Evolutionary conservation across 352 stramenopile genomes (phyloP), one percentile per base, ranked within the genome.

Genomic region (Phytophthora melonis): DNA sequence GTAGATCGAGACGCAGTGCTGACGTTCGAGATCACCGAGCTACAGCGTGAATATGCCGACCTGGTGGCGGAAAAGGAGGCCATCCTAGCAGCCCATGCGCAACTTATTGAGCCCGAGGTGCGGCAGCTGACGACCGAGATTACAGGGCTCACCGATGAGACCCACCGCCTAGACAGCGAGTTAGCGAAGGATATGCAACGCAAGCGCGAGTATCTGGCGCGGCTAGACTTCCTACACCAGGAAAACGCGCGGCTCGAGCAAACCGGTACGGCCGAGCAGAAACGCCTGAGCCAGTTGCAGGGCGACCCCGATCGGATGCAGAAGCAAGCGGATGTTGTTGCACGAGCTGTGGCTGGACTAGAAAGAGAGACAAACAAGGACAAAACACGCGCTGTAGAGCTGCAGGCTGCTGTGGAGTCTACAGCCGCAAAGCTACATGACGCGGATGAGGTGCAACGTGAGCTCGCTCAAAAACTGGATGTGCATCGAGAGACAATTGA

Each of bases 401-500:
- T 91, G 5, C 80, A 95, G 39, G 32, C 70, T 32, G 55, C 70
- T 30, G 56, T 88, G 5, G 78, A 86, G 5, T 55, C 68, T 3
- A 89, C 93, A 27, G 78, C 72, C 9, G 19, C 34, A 13, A 94
- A 94, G 68, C 68, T 87, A 30, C 83, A 86, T 27, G 93, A 97
- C 27, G 81, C 84, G 10, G 88, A 97, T 5, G 88, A 94, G 63
- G 76, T 97, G 10, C 83, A 91, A 53, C 86, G 84, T 21, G 93
- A 95, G 57, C 79, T 97, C 7, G 63, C 72, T 30, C 90, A 95
- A 69, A 97, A 97, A 63, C 72, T 98, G 11, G 91, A 98, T 19
- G 77, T 97, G 5, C 93, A 98, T 70, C 86, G 92, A 41, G 88
- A 97, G 7, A 98, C 89, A 52, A 94, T 98, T 53, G 91, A 97